These are phyloP conservation scores for Epichloe brachyelytri DNA, from an alignment of 2,329 filamentous ascomycete species.

Conservation along the genomic window DNA sequence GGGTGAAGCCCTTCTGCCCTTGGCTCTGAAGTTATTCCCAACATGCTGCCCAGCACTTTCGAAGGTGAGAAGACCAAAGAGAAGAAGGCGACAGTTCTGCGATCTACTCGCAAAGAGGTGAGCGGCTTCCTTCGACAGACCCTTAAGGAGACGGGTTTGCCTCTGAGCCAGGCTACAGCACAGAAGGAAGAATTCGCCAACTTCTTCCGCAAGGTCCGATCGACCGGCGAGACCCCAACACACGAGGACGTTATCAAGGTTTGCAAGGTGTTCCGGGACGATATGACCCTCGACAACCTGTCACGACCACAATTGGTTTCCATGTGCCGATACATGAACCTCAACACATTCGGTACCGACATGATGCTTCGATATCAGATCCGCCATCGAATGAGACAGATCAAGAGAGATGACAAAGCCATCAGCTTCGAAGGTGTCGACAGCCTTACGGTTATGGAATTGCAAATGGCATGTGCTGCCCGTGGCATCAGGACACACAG, in stretches of 20 bases:
- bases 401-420: constrained; percentile 92
- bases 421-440: constrained; percentile 92
- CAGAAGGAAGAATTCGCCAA: constrained; percentile 89
- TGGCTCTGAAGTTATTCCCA: constrained; percentile 91
- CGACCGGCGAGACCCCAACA: constrained; percentile 81
- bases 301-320: constrained; percentile 90
- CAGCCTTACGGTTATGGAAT: constrained; percentile 79
- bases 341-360: constrained; percentile 94
- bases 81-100: constrained; percentile 67
- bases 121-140: constrained; percentile 82
- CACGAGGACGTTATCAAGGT: constrained; percentile 92
- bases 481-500: constrained; percentile 89
- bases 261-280: constrained; percentile 97
- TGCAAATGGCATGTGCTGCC: constrained; percentile 83
- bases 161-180: constrained; percentile 68
- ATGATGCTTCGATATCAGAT: constrained; percentile 96
- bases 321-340: constrained; percentile 97
- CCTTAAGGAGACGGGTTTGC: constrained; percentile 83
- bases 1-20: constrained; percentile 79
- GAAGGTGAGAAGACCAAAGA: constrained; percentile 87
- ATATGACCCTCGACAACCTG: constrained; percentile 91
- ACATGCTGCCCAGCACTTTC: constrained; percentile 93
- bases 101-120: constrained; percentile 84
- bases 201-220: constrained; percentile 93
- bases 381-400: constrained; percentile 95